These are phyloP conservation scores for Aspergillus flavus DNA, from an alignment of 2,329 filamentous ascomycete genomes.

Conservation along the genomic window DNA sequence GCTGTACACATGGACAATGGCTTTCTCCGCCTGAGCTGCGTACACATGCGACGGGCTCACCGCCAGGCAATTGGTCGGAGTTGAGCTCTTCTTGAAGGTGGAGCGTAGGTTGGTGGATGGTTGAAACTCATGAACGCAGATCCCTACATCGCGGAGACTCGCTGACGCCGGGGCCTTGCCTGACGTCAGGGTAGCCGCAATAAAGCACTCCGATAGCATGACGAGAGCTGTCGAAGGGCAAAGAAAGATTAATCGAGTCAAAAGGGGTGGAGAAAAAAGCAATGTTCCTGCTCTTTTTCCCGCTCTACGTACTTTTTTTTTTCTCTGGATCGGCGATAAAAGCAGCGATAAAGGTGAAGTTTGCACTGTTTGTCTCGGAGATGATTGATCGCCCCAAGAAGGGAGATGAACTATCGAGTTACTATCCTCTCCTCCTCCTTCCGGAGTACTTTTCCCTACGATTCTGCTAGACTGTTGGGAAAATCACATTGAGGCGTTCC, in stretches of 20 bases:
- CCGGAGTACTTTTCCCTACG: background rate
- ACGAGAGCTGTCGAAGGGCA: conserved; percentile 20
- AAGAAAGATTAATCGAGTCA: background rate
- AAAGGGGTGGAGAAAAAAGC: background rate
- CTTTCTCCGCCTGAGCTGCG: conserved; percentile 87
- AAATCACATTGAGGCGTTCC: background rate
- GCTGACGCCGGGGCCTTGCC: conserved; percentile 48
- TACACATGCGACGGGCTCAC: conserved; percentile 83
- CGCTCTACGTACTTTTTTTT: conserved; percentile 13
- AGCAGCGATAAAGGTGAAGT: conserved; percentile 28
- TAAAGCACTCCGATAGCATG: conserved; percentile 54
- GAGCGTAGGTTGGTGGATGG: conserved; percentile 74
- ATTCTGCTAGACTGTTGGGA: background rate
- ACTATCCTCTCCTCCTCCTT: background rate
- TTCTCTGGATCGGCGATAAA: conserved; percentile 26
- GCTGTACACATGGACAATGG: conserved; percentile 89
- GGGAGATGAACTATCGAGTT: background rate
- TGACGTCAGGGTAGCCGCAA: conserved; percentile 48
- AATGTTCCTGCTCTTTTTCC: conserved; percentile 11
- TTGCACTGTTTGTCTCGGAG: conserved; percentile 37
- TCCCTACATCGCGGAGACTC: conserved; percentile 74
- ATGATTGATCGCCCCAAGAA: background rate
- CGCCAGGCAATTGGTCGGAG: conserved; percentile 76
- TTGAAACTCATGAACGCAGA: conserved; percentile 81
- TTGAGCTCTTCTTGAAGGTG: conserved; percentile 89